Evolutionary conservation across 495 filamentous ascomycete genomes (phyloP), one percentile per base, ranked within the genome.

Genomic region (Usnea hakonensis): DNA sequence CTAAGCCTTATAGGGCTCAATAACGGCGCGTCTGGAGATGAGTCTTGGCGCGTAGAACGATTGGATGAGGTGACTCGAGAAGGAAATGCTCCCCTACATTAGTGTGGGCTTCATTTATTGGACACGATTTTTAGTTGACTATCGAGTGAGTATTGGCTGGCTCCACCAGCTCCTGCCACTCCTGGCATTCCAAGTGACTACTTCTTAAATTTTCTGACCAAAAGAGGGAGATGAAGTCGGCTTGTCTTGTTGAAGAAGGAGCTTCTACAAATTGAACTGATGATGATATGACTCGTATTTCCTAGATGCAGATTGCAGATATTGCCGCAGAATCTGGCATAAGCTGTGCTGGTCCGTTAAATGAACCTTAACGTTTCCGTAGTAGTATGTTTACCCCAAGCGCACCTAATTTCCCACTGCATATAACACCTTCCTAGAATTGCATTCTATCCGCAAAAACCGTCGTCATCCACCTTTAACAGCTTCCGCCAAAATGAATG

Each of bases 191-290:
- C 23, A 33, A 21, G 14, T 57, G n/a, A 11, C 10, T 40, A 21
- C 35, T 14, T 23, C n/a, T 23, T 57, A 37, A 40, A 37, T 37
- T 37, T 14, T 57, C 36, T n/a, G n/a, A n/a, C n/a, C n/a, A n/a
- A n/a, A n/a, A n/a, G n/a, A n/a, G n/a, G n/a, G n/a, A n/a, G n/a
- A n/a, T 43, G 28, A 33, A 21, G 28, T n/a, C 52, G 0, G 17
- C 53, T 57, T 62, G 7, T 62, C 60, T 35, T 9, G 8, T 62
- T 62, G 41, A 17, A 62, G 60, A 62, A 62, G 60, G 60, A 62
- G 58, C 46, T 13, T 26, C n/a, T 23, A 14, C 7, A 37, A n/a
- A n/a, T n/a, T n/a, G n/a, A n/a, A n/a, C n/a, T n/a, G n/a, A n/a
- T n/a, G n/a, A n/a, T n/a, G n/a, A n/a, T n/a, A n/a, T 38, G 33